Evolutionary conservation across 768 basidiomycete genomes (phyloP).

Genomic region (Polyporus arcularius): DNA sequence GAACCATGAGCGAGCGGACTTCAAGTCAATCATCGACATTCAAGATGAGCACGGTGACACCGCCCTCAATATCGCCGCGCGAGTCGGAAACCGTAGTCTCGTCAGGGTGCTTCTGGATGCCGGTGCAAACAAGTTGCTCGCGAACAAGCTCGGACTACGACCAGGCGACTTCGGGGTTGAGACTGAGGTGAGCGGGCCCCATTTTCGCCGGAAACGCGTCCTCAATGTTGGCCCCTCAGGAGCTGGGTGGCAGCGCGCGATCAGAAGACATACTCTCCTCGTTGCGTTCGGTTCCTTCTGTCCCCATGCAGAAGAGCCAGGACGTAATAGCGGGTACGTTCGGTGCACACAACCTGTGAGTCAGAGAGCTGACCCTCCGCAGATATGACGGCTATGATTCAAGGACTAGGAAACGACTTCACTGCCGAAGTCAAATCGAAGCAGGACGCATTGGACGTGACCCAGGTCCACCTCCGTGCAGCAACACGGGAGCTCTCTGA

Average conservation of each 20-base stretch:
- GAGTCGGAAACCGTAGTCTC: constrained; percentile 87
- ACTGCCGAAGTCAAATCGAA: constrained; percentile 81
- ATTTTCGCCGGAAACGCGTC: neutral
- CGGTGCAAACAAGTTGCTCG: constrained; percentile 84
- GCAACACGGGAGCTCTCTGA: constrained; percentile 91
- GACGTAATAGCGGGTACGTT: constrained; percentile 75
- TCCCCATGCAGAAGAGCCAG: constrained; percentile 84
- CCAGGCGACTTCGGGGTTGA: constrained; percentile 96
- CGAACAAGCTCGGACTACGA: constrained; percentile 91
- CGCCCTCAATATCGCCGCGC: constrained; percentile 90
- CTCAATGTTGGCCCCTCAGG: constrained; percentile 40
- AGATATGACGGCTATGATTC: constrained; percentile 89
- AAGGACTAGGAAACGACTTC: constrained; percentile 77
- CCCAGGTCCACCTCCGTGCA: constrained; percentile 82
- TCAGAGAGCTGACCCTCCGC: neutral
- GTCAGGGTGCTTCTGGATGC: constrained; percentile 88
- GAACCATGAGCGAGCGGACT: constrained; percentile 72
- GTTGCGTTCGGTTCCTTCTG: constrained; percentile 70
- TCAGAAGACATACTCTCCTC: constrained; percentile 81
- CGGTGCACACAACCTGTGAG: constrained; percentile 3
- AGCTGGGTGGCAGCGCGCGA: constrained; percentile 66
- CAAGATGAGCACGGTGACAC: constrained; percentile 97
- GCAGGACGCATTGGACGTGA: constrained; percentile 84
- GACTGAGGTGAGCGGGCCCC: constrained; percentile 62
- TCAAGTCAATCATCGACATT: constrained; percentile 80